These are phyloP conservation scores for Physcia stellaris DNA, from an alignment of 495 filamentous ascomycete species.

Conservation along the genomic window DNA sequence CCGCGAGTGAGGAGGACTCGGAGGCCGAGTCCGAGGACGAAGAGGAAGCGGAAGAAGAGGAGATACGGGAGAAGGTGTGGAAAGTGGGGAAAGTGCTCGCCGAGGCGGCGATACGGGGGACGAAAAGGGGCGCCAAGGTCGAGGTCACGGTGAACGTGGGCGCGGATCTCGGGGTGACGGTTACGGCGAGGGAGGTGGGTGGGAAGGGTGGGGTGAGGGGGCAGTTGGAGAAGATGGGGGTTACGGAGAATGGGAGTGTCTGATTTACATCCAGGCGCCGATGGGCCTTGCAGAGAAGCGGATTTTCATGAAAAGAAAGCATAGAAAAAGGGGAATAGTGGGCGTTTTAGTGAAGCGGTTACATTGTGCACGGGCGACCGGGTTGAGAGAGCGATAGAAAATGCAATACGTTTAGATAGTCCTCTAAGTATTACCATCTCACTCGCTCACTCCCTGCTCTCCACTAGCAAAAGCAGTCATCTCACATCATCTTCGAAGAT, in stretches of 20 bases:
- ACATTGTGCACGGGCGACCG: neutral
- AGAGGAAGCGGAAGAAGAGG: slow-evolving; percentile 72
- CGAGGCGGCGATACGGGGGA: slow-evolving; percentile 67
- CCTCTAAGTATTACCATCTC: too few relatives aligned
- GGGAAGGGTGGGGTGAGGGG: slow-evolving; percentile 76
- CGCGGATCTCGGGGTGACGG: slow-evolving; percentile 58
- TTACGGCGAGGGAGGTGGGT: slow-evolving; percentile 75
- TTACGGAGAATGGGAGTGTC: slow-evolving; percentile 27
- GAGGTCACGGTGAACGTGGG: slow-evolving; percentile 84
- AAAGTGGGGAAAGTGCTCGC: slow-evolving; percentile 73
- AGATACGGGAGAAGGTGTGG: slow-evolving; percentile 82
- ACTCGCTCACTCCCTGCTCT: too few relatives aligned
- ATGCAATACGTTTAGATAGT: too few relatives aligned
- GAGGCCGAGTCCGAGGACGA: slow-evolving; percentile 50
- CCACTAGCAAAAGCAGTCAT: too few relatives aligned
- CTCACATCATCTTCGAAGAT: too few relatives aligned
- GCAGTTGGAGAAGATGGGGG: slow-evolving; percentile 35
- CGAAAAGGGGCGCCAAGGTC: slow-evolving; percentile 81
- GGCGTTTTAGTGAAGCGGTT: neutral
- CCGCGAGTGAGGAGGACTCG: slow-evolving; percentile 45
- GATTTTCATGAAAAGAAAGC: too few relatives aligned
- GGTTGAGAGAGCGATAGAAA: neutral
- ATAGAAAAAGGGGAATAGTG: too few relatives aligned
- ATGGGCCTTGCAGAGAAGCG: neutral
- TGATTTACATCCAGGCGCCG: slow-evolving; percentile 6